Evolutionary conservation across 2,329 filamentous ascomycete species (phyloP).

Genomic region (Tolypocladium ovalisporum): DNA sequence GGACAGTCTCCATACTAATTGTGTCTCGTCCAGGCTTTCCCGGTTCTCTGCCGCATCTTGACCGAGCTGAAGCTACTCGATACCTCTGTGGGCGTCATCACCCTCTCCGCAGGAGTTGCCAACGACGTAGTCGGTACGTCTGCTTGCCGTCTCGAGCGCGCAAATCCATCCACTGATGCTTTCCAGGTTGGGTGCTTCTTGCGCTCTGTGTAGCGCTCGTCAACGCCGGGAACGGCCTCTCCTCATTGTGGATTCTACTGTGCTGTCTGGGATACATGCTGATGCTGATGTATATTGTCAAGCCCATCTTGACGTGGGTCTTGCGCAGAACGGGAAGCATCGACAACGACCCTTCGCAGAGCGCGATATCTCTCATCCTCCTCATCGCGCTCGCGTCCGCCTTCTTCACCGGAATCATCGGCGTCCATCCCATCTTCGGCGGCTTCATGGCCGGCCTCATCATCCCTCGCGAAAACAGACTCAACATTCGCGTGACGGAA

Average conservation of each 20-base stretch:
- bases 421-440: conserved; percentile 89
- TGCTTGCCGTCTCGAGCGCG: not conserved
- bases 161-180: not conserved
- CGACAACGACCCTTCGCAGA: conserved; percentile 79
- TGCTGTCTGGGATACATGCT: conserved; percentile 64
- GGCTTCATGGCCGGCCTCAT: conserved; percentile 85
- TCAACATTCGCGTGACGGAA: conserved; percentile 82
- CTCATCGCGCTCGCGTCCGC: conserved; percentile 68
- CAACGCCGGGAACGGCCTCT: conserved; percentile 72
- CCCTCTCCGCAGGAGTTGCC: conserved; percentile 80
- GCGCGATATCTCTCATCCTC: conserved; percentile 72
- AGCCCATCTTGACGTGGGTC: conserved; percentile 64
- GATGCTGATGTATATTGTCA: conserved; percentile 62
- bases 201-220: conserved; percentile 89
- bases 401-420: conserved; percentile 84
- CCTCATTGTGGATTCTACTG: conserved; percentile 76
- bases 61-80: conserved; percentile 79
- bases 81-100: conserved; percentile 78
- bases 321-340: conserved; percentile 65
- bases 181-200: conserved; percentile 67
- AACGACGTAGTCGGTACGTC: conserved; percentile 56
- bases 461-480: conserved; percentile 80
- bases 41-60: conserved; percentile 86
- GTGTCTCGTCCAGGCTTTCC: conserved; percentile 44
- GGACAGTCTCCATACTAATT: not conserved